These are phyloP conservation scores for Populus nigra DNA, from an alignment of 345 rosid species.

Conservation along the genomic window DNA sequence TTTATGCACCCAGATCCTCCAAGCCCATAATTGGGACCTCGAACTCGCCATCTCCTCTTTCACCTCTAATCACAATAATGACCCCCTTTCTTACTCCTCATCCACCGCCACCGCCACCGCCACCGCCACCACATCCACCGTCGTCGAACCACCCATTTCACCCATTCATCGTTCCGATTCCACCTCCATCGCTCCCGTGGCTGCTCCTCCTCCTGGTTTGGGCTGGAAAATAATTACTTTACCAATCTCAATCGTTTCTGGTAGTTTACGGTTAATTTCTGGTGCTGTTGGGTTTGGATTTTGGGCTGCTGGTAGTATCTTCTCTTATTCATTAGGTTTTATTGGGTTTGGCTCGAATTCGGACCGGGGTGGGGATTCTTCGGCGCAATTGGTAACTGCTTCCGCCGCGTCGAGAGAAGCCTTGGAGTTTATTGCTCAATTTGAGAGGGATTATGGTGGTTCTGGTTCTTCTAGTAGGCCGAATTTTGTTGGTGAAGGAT, in stretches of 20 bases:
- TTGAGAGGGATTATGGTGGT: conserved; percentile 74
- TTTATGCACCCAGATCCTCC: conserved; percentile 92
- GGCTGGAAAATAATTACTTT: conserved; percentile 82
- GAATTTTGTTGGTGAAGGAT: conserved; percentile 75
- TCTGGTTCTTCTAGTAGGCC: conserved; percentile 47
- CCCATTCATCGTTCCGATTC: too few species aligned
- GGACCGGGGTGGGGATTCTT: conserved; percentile 41
- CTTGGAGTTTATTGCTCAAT: conserved; percentile 58
- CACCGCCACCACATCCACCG: conserved; percentile 18
- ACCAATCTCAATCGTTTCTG: conserved; percentile 80
- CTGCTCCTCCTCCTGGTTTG: conserved; percentile 52
- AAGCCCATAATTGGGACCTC: conserved; percentile 95
- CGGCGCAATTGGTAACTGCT: conserved; percentile 52
- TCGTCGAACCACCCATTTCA: background rate
- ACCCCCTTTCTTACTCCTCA: background rate
- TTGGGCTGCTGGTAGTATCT: conserved; percentile 93
- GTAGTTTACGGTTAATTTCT: conserved; percentile 76
- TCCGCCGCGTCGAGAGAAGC: conserved; percentile 77
- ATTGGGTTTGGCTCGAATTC: conserved; percentile 62
- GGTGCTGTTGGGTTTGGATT: conserved; percentile 89
- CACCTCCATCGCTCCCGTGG: conserved; percentile 1
- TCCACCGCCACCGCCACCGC: conserved; percentile 11
- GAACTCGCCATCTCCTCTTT: conserved; percentile 95
- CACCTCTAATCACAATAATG: conserved; percentile 34
- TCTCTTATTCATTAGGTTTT: conserved; percentile 80